Evolutionary conservation across 768 basidiomycete species (phyloP).

Genomic region (Zangia roseola): DNA sequence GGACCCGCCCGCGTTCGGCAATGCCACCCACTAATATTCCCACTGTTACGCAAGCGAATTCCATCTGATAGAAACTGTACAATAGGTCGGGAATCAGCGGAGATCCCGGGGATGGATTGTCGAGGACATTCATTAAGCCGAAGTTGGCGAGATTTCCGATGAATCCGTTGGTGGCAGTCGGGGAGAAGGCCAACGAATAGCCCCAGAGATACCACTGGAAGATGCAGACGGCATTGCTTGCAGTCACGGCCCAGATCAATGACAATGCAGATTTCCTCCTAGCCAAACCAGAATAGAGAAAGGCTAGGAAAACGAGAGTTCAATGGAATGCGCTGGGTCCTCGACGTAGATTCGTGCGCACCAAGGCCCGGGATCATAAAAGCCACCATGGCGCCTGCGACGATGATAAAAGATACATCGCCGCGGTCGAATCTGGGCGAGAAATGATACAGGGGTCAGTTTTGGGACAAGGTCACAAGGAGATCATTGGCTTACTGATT

Average conservation of each 20-base stretch:
- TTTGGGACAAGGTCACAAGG: neutral
- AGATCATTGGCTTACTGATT: conserved; percentile 27
- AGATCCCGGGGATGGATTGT: conserved; percentile 72
- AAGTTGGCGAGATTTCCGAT: conserved; percentile 82
- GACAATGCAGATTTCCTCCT: conserved; percentile 69
- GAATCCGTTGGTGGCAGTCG: conserved; percentile 68
- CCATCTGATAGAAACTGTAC: conserved; percentile 87
- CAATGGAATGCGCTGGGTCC: neutral
- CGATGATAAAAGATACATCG: conserved; percentile 68
- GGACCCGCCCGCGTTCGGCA: conserved; percentile 82
- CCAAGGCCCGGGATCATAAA: conserved; percentile 80
- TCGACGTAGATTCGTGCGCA: conserved; percentile 23
- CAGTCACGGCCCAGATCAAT: conserved; percentile 73
- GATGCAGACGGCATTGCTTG: conserved; percentile 71
- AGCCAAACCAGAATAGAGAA: conserved; percentile 71
- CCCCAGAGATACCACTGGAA: conserved; percentile 85
- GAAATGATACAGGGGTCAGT: conserved; percentile 3
- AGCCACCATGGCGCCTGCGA: conserved; percentile 67
- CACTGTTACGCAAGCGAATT: conserved; percentile 80
- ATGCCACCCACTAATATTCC: conserved; percentile 76
- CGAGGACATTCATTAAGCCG: conserved; percentile 70
- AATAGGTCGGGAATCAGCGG: conserved; percentile 79
- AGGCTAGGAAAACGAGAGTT: conserved; percentile 40
- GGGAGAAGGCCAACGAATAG: conserved; percentile 83
- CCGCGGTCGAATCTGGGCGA: conserved; percentile 61